Conservation (phyloP, 805 yeast genomes). For the Wickerhamiella lipophila region DNA sequence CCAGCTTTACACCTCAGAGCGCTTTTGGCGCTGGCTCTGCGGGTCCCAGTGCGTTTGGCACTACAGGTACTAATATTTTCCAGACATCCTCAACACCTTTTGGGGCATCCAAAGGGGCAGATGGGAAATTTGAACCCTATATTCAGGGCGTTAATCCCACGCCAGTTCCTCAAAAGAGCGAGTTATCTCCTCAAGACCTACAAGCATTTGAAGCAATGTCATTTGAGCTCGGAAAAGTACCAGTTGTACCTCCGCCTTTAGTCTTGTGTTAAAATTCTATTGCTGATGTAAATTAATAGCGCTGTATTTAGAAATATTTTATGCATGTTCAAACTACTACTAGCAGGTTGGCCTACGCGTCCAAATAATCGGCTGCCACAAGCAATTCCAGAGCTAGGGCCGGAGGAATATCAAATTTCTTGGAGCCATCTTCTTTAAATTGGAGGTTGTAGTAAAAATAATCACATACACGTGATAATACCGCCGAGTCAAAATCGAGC, state of each 20-base stretch:
- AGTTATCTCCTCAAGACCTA: not conserved
- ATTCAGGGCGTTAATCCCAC: constrained; percentile 1
- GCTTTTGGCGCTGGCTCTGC: not conserved
- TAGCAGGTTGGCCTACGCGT: constrained; percentile 27
- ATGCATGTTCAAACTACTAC: too few relatives aligned
- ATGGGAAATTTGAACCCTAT: not conserved
- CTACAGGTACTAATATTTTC: not conserved
- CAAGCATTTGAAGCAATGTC: constrained; percentile 4
- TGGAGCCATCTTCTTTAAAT: constrained; percentile 34
- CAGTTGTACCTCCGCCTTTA: constrained; percentile 3
- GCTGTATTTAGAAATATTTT: not conserved
- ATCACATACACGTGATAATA: constrained; percentile 71
- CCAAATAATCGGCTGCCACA: constrained; percentile 86
- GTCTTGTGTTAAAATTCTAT: constrained; percentile 2
- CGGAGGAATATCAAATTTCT: constrained; percentile 73
- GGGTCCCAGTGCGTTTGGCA: not conserved
- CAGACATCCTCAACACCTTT: not conserved
- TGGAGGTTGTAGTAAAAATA: constrained; percentile 66
- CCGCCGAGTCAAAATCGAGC: constrained; percentile 50
- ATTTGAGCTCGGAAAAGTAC: constrained; percentile 6
- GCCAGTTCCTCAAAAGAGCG: constrained; percentile 3
- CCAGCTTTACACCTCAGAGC: not conserved
- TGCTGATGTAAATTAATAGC: too few relatives aligned
- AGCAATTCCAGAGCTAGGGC: constrained; percentile 84
- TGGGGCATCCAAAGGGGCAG: not conserved